A percentile compares a stretch with the other conserved stretches of the same genome.
Evolutionary conservation across 495 filamentous ascomycete genomes (phyloP).

Genomic region (Tuber borchii): DNA sequence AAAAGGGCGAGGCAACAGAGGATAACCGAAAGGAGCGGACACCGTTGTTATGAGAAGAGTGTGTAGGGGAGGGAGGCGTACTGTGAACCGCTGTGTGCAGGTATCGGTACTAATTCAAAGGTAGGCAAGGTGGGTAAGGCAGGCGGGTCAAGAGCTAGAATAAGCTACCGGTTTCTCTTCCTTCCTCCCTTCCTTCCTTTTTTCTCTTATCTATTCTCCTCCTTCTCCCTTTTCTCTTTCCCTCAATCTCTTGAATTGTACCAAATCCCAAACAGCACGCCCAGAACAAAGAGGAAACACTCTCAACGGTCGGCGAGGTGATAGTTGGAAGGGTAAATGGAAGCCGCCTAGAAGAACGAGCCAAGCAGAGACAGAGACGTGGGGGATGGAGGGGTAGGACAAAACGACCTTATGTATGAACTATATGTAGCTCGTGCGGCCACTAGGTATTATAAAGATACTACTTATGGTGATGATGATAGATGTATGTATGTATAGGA

Average conservation of each 20-base stretch:
- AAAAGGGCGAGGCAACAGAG: constrained; percentile 5
- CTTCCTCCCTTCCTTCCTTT: background rate
- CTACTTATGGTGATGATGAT: background rate
- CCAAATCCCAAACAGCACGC: constrained; percentile 25
- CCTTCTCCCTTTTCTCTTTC: background rate
- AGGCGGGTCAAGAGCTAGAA: background rate
- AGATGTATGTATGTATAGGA: background rate
- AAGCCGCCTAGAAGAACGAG: constrained; percentile 37
- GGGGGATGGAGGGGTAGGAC: constrained; percentile 36
- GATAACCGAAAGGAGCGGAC: constrained; percentile 13
- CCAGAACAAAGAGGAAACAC: constrained; percentile 31
- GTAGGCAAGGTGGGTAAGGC: constrained; percentile 27
- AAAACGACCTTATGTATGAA: constrained; percentile 40
- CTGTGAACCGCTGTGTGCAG: constrained; percentile 15
- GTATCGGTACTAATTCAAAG: constrained; percentile 17
- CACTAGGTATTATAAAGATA: background rate
- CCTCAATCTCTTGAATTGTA: constrained; percentile 1
- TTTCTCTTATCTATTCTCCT: background rate
- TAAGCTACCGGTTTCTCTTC: background rate
- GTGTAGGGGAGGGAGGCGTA: constrained; percentile 19
- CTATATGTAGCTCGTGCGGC: constrained; percentile 21
- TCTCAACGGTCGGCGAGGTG: background rate
- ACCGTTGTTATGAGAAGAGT: constrained; percentile 8
- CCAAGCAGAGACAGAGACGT: constrained; percentile 39
- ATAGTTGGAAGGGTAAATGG: constrained; percentile 36